Conservation (phyloP, 306 rosid genomes). For the Psophocarpus tetragonolobus region DNA sequence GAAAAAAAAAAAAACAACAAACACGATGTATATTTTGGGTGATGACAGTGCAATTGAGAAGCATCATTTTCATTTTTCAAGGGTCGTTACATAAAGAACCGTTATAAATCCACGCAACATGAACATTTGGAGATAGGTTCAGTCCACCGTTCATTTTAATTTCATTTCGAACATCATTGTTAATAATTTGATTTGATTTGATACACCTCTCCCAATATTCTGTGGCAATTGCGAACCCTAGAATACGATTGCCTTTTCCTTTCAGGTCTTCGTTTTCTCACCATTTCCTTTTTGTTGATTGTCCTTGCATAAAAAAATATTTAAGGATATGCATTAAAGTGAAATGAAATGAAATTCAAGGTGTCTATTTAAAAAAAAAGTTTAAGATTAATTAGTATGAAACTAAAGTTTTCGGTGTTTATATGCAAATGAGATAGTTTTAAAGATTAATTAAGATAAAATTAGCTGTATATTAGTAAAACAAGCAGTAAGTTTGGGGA, state of each 20-base stretch:
- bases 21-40: neutral
- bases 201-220: neutral
- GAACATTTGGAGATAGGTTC: neutral
- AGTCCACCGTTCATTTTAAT: no score
- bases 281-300: neutral
- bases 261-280: neutral
- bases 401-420: no score
- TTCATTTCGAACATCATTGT: neutral
- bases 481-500: no score
- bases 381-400: no score
- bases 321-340: no score
- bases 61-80: neutral
- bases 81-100: neutral
- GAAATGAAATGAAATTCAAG: no score
- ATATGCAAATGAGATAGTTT: no score
- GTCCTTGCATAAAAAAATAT: no score
- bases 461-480: no score
- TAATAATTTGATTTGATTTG: constrained; percentile 6
- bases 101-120: neutral
- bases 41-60: neutral
- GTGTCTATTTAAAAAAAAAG: no score
- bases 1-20: no score
- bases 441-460: no score
- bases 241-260: neutral
- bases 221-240: neutral